These are phyloP conservation scores for Stentor roeselii DNA, from an alignment of 73 alveolate genomes.

Conservation along the genomic window DNA sequence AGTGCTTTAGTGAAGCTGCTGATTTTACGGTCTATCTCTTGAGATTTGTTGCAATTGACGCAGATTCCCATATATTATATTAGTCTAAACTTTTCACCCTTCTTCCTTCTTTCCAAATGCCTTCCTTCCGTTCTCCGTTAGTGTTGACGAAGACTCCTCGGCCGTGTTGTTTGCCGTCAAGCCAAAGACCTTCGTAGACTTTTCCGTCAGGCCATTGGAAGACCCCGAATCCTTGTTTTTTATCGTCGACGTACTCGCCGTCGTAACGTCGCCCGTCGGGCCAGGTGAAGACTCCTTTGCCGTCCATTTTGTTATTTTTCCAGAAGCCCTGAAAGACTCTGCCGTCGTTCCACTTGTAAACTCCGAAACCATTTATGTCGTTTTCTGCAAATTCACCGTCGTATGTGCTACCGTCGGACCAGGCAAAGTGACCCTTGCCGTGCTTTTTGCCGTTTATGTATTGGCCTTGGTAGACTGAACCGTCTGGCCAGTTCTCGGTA, in stretches of 20 bases:
- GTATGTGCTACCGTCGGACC: slow-evolving; percentile 58
- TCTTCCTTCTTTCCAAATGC: slow-evolving; percentile 46
- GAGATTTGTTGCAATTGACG: neutral
- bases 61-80: neutral
- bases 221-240: slow-evolving; percentile 48
- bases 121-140: slow-evolving; percentile 41
- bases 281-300: slow-evolving; percentile 48
- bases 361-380: slow-evolving; percentile 61
- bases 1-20: neutral
- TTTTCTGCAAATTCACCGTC: slow-evolving; percentile 47
- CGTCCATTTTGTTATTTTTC: slow-evolving; percentile 51
- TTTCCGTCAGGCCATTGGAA: slow-evolving; percentile 68
- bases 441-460: slow-evolving; percentile 62
- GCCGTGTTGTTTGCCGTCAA: slow-evolving; percentile 66
- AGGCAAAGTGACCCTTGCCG: slow-evolving; percentile 58
- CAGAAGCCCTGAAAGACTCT: slow-evolving; percentile 69
- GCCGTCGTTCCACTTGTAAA: slow-evolving; percentile 67
- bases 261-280: slow-evolving; percentile 44
- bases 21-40: neutral
- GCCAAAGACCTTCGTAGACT: slow-evolving; percentile 67
- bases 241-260: slow-evolving; percentile 41
- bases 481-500: slow-evolving; percentile 39
- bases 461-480: slow-evolving; percentile 53
- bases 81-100: slow-evolving; percentile 20
- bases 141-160: slow-evolving; percentile 42